phyloP scores from a whole-genome alignment of 2,329 filamentous ascomycete genomes.

The Monosporascus sp. region DNA sequence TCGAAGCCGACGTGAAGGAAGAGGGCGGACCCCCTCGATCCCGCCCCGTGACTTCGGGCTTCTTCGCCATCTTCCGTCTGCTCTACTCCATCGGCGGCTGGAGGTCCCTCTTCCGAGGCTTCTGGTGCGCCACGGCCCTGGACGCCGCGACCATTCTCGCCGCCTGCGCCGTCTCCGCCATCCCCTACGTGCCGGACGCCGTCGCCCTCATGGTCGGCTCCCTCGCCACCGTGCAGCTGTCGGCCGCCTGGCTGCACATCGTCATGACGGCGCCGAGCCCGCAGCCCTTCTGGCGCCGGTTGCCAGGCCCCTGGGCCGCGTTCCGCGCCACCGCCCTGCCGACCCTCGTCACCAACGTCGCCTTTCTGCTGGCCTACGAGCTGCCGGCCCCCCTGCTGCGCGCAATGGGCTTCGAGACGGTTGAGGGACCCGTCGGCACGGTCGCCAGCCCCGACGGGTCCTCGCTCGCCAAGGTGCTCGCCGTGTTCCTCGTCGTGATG shows the following conservation, averaged over 20 bases:
- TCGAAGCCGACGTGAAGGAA: slow-evolving; percentile 26
- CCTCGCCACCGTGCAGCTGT: slow-evolving; percentile 60
- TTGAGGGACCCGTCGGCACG: slow-evolving; percentile 22
- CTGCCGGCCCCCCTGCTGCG: slow-evolving; percentile 41
- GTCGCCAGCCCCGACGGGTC: not conserved
- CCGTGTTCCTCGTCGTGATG: slow-evolving; percentile 38
- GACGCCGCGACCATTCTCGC: slow-evolving; percentile 20
- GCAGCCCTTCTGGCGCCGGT: slow-evolving; percentile 58
- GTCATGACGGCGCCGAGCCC: slow-evolving; percentile 64
- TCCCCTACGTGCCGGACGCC: slow-evolving; percentile 30
- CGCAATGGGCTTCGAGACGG: slow-evolving; percentile 37
- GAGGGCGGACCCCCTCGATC: slow-evolving; percentile 17
- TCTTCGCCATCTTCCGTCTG: slow-evolving; percentile 41
- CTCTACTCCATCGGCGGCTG: slow-evolving; percentile 58
- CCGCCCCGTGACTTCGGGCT: slow-evolving; percentile 38
- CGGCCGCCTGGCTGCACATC: slow-evolving; percentile 74
- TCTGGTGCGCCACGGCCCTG: slow-evolving; percentile 42
- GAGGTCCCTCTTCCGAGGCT: slow-evolving; percentile 60
- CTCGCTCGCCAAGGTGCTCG: slow-evolving; percentile 32
- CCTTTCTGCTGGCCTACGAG: slow-evolving; percentile 41
- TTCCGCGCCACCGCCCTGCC: slow-evolving; percentile 64
- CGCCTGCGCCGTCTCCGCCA: slow-evolving; percentile 33
- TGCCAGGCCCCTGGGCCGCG: slow-evolving; percentile 55
- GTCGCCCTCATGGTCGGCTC: slow-evolving; percentile 49
- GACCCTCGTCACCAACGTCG: slow-evolving; percentile 53